Base-by-base conservation (phyloP, 441 rosid species). In the Adansonia madagascariensis region DNA sequence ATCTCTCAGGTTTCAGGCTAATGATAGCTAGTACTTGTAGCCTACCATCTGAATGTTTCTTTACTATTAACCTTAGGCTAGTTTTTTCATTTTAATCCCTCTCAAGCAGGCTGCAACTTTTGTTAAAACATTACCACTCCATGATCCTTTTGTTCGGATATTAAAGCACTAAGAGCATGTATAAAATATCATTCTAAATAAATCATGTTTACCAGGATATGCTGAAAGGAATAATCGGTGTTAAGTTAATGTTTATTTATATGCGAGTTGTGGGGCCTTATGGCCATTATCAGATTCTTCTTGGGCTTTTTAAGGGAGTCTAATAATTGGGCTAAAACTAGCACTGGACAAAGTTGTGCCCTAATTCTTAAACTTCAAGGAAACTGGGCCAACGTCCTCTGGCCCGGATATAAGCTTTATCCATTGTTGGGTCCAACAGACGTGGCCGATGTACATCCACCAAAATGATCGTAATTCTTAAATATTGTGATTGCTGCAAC, bases 31-130 rank as follows among this genome's bases (percentile, higher is more conserved):
- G 41, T 4, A 35, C 41, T 35, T 35, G 41, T 35, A 35, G 6
- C 41, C 49, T 44, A 8, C 49, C 49, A 44, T 44, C 49, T 44
- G 49, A 44, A 44, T 8, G 41, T 35, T 35, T 35, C 41, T 24
- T 62, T 35, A 63, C 11, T 35, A 62, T 62, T 62, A 62, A 35
- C 14, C n/a, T 62, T 27, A 17, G 69, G 69, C 69, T 64, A 39
- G 69, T 64, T 39, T n/a, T 35, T 64, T 35, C 22, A 31, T 14
- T 41, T 64, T 4, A 43, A 17, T 17, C 52, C 18, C 22, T 10
- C 57, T 52, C 57, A 52, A 52, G 57, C 57, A n/a, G 60, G 60
- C 22, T 17, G 8, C 9, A 55, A 17, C 7, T 6, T n/a, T 17
- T 9, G 60, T 0, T 7, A n/a, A 6, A 55, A 55, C 3, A 3